Percentiles rank a stretch among this genome's conserved stretches.
phyloP scores from a whole-genome alignment of 345 rosid genomes.

The Eucalyptus marginata region DNA sequence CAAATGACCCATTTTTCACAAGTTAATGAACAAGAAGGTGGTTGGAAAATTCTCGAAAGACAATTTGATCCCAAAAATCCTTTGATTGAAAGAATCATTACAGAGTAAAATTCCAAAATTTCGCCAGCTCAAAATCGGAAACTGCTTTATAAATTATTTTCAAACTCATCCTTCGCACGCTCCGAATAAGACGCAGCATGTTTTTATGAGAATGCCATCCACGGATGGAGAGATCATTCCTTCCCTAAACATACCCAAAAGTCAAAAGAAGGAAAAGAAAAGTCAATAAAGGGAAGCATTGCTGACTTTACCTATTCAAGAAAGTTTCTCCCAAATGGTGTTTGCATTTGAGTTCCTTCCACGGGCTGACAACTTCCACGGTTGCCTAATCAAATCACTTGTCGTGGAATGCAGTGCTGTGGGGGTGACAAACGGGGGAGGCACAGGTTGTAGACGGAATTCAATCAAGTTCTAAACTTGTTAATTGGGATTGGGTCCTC shows the following conservation, averaged over 20 bases:
- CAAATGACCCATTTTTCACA: neutral
- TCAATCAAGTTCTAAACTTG: neutral
- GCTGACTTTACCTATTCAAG: neutral
- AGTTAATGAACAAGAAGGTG: neutral
- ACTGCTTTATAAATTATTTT: neutral
- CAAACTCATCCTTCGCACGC: neutral
- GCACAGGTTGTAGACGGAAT: neutral
- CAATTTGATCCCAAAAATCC: neutral
- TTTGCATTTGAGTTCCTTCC: neutral
- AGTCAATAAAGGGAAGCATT: neutral
- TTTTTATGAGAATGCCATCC: neutral
- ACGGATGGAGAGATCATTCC: neutral
- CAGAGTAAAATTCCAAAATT: neutral
- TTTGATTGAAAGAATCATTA: neutral
- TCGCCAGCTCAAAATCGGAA: neutral
- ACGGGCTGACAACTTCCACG: neutral
- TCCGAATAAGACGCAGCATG: neutral
- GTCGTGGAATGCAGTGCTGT: neutral
- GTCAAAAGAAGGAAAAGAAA: neutral
- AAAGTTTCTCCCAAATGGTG: neutral
- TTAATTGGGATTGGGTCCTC: neutral
- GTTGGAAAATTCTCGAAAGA: neutral
- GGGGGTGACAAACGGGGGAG: neutral
- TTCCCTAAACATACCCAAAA: neutral
- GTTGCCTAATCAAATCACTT: neutral